Percentiles rank a stretch among this genome's conserved stretches.
phyloP scores from a whole-genome alignment of 73 alveolate genomes.

The Stentor coeruleus region DNA sequence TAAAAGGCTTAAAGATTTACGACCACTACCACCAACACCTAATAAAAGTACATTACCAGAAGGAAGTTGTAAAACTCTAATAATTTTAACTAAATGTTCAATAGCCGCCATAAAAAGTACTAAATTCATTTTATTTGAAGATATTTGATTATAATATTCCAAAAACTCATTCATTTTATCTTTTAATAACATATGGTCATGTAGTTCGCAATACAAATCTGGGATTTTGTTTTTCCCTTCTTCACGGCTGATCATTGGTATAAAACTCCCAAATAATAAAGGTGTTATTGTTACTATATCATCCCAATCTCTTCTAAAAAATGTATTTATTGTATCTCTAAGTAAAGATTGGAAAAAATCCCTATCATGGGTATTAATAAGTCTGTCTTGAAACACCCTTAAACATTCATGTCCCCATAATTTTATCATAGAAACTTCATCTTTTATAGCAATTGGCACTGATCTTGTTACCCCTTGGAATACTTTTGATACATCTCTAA shows the following conservation, averaged over 20 bases:
- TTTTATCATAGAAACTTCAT: conserved; percentile 59
- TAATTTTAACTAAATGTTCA: conserved; percentile 95
- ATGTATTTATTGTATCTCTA: conserved; percentile 78
- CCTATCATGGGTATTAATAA: conserved; percentile 51
- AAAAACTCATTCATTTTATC: conserved; percentile 27
- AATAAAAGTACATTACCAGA: conserved; percentile 97
- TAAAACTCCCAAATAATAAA: conserved; percentile 12
- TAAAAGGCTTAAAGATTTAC: conserved; percentile 94
- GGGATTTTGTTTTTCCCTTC: conserved; percentile 15
- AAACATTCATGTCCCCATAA: conserved; percentile 94
- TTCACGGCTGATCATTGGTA: conserved; percentile 20
- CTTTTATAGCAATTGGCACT: conserved; percentile 50
- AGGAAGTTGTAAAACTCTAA: conserved; percentile 94
- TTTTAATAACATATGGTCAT: conserved; percentile 14
- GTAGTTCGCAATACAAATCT: conserved; percentile 12
- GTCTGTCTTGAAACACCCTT: conserved; percentile 87
- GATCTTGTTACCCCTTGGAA: conserved; percentile 81
- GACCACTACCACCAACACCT: conserved; percentile 99
- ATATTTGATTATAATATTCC: conserved; percentile 1
- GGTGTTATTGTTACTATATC: conserved; percentile 23
- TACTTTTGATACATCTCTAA: conserved; percentile 91
- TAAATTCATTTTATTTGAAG: conserved; percentile 91
- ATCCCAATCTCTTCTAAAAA: conserved; percentile 87
- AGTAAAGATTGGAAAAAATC: conserved; percentile 78
- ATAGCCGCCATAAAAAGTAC: conserved; percentile 98